Evolutionary conservation across 2,329 filamentous ascomycete species (phyloP), one percentile per base, ranked within the genome.

Genomic region (Botrytis deweyae): DNA sequence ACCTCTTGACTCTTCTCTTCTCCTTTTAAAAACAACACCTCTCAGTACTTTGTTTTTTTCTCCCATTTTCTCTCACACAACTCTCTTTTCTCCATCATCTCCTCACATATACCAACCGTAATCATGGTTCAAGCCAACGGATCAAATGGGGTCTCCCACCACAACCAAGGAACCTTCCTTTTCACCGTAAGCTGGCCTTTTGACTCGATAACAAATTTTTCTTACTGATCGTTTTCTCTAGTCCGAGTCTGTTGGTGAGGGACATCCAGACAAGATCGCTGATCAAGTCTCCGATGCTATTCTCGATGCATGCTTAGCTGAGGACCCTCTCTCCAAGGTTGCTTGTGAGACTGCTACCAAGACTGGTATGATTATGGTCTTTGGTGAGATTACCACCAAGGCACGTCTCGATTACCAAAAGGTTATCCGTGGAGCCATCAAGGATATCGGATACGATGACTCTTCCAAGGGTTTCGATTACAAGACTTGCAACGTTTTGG

Each of bases 281-380:
- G 96, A 99, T 84, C 96, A 99, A 88, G 93, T 98, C 69, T 98
- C 95, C 77, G 96, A 99, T 87, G 95, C 96, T 81, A 90, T 99
- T 82, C 95, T 99, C 87, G 96, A 99, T 89, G 96, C 96, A 87
- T 98, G 96, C 88, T 88, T 99, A 82, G 88, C 88, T 77, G 92
- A 96, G 86, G 96, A 99, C 84, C 95, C 95, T 79, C 90, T 98
- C 83, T 98, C 96, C 88, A 99, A 98, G 90, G 92, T 98, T 81
- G 96, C 96, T 84, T 99, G 96, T 86, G 96, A 99, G 89, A 98
- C 95, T 79, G 96, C 96, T 82, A 97, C 96, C 88, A 99, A 99
- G 93, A 99, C 96, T 80, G 96, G 96, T 85, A 93, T 99, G 96
- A 89, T 99, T 85, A 98, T 99, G 96, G 92, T 97, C 84, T 97